Base-by-base conservation (phyloP, 2,329 filamentous ascomycete species). In the Sarocladiaceae sp. region DNA sequence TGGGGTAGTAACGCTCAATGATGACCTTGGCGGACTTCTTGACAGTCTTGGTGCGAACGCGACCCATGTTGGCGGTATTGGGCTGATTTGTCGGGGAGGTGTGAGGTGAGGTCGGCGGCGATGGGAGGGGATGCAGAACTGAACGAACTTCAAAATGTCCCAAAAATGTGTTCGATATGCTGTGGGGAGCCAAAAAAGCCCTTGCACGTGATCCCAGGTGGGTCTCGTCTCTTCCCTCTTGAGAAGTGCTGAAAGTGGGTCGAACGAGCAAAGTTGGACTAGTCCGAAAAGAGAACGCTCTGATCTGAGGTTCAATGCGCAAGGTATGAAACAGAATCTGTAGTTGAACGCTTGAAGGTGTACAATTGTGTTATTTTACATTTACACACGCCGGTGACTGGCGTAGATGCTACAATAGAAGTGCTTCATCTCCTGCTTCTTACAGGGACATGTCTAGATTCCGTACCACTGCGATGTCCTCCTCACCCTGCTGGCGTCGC, bases 1-100 rank as follows among this genome's bases (percentile, higher is more conserved):
- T 91, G 72, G 94, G 94, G 81, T 96, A 95, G 83, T 94, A 95
- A 64, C 88, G 85, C 88, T 97, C 92, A 79, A 99, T 97, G 82
- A 97, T 93, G 84, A 97, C 91, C 89, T 99, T 99, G 81, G 94
- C 92, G 83, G 79, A 83, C 79, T 83, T 83, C 80, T 84, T 84
- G 65, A 83, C 80, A 58, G 82, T 86, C 79, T 86, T 86, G 62
- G 82, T 86, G 63, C 82, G 80, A 72, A 86, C 82, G 74, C 81
- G 80, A 83, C 82, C 82, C 82, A 84, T 85, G 70, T 81, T 84
- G 77, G 66, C 78, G 75, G 77, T 76, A 64, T 74, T 60, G 62
- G 64, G 61, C 60, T 56, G 58, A 55, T 65, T 59, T 58, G 55
- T 53, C 52, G 40, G 54, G 53, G 54, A 55, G 58, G 60, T 60